A percentile compares a stretch with the other conserved stretches of the same genome.
These are phyloP conservation scores for Erythrobasidium hasegawianum DNA, from an alignment of 1,284 basidiomycete species.

Conservation along the genomic window DNA sequence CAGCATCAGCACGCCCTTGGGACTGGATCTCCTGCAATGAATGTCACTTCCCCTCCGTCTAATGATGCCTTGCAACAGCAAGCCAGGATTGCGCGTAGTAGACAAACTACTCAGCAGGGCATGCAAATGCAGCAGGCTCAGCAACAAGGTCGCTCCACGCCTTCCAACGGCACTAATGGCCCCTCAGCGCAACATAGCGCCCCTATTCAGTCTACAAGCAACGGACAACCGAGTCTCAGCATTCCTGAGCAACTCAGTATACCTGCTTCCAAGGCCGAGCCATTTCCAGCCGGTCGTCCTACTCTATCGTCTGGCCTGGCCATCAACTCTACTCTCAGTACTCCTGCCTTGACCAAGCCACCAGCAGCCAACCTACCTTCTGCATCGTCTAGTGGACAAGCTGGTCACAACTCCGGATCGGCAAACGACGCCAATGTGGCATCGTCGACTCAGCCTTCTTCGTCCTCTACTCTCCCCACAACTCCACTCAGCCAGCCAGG, in stretches of 20 bases:
- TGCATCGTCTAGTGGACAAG: conserved; percentile 7
- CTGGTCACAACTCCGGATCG: conserved; percentile 11
- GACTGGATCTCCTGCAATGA: conserved; percentile 16
- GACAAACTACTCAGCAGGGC: conserved; percentile 17
- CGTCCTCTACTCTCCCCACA: conserved; percentile 6
- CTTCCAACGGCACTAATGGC: not conserved
- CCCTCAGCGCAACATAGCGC: not conserved
- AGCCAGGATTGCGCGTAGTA: not conserved
- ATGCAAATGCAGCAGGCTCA: conserved; percentile 13
- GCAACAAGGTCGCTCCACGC: not conserved
- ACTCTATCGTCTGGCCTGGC: conserved; percentile 43
- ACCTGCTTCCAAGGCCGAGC: conserved; percentile 24
- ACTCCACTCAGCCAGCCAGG: conserved; percentile 15
- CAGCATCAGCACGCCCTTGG: conserved; percentile 8
- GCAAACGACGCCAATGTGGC: conserved; percentile 1
- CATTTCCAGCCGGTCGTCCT: conserved; percentile 37
- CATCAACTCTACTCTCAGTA: conserved; percentile 37
- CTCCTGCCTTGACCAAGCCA: conserved; percentile 41
- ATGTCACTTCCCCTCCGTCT: conserved; percentile 12
- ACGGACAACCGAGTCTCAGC: not conserved
- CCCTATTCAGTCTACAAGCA: not conserved
- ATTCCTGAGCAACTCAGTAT: conserved; percentile 14
- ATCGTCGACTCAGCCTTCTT: conserved; percentile 21
- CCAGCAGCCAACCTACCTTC: conserved; percentile 28
- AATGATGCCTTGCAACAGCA: conserved; percentile 7